A percentile compares a stretch with the other conserved stretches of the same genome.
These are phyloP conservation scores for Gossypium trilobum DNA, from an alignment of 441 rosid genomes.

Conservation along the genomic window DNA sequence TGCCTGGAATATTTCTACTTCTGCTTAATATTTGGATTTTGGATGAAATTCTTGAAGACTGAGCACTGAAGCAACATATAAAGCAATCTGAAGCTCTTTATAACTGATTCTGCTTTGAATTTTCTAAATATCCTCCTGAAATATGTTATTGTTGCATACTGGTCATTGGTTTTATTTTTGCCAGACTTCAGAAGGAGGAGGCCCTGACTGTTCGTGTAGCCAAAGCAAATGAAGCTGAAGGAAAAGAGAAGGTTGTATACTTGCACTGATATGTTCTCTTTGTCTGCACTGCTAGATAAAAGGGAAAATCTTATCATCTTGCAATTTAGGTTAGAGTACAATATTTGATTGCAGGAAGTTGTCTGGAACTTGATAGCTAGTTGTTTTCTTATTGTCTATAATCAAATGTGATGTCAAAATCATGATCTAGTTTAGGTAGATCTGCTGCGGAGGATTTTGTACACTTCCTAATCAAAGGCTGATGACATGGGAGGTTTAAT, in stretches of 20 bases:
- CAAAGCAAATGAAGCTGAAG: slow-evolving; percentile 69
- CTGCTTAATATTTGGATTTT: not conserved
- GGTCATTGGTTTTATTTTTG: slow-evolving; percentile 13
- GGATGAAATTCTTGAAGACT: slow-evolving; percentile 1
- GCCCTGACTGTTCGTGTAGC: slow-evolving; percentile 77
- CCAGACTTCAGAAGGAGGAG: slow-evolving; percentile 86
- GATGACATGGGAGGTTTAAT: not conserved
- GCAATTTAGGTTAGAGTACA: not conserved
- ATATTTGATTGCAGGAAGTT: not conserved
- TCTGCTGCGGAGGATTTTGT: not conserved
- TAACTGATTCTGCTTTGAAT: not conserved
- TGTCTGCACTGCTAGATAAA: slow-evolving; percentile 5
- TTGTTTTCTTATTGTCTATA: not conserved
- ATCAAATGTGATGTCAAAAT: not conserved
- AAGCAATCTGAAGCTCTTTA: not conserved
- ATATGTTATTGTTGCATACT: not conserved
- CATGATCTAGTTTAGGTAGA: not conserved
- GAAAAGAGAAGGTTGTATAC: slow-evolving; percentile 75
- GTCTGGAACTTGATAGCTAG: slow-evolving; percentile 2
- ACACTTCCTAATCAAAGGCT: not conserved
- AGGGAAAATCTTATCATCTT: not conserved
- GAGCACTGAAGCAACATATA: not conserved
- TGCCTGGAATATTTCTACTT: not conserved
- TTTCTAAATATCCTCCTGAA: not conserved
- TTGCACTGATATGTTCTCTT: slow-evolving; percentile 3